Conservation (phyloP, 2,329 filamentous ascomycete genomes). For the Botryosphaeria dothidea region DNA sequence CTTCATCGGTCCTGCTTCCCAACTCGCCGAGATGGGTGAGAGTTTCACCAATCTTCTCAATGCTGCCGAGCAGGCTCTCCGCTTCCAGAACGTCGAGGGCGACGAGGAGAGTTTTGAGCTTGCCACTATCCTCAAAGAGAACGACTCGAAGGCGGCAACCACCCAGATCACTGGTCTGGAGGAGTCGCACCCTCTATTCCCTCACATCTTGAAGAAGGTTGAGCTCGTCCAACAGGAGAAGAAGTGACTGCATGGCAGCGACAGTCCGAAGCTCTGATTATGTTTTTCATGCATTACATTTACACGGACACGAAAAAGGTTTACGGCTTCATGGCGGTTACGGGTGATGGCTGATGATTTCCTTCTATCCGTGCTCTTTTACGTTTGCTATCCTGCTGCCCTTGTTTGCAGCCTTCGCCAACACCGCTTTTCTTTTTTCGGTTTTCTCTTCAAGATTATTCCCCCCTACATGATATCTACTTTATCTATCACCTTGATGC, state of each 20-base stretch:
- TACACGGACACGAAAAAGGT: slow-evolving; percentile 6
- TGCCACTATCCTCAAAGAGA: slow-evolving; percentile 78
- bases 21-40: slow-evolving; percentile 80
- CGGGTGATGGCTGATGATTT: not conserved
- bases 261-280: not conserved
- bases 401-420: not conserved
- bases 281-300: not conserved
- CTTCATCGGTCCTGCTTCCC: slow-evolving; percentile 87
- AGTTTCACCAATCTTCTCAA: slow-evolving; percentile 73
- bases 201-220: slow-evolving; percentile 74
- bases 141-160: slow-evolving; percentile 73
- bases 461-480: not conserved
- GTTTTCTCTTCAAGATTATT: slow-evolving; percentile 13
- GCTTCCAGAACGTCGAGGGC: slow-evolving; percentile 90
- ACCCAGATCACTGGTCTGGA: slow-evolving; percentile 80
- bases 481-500: slow-evolving; percentile 12
- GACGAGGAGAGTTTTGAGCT: slow-evolving; percentile 89
- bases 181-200: slow-evolving; percentile 73
- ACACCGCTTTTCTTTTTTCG: slow-evolving; percentile 2
- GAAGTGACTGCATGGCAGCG: slow-evolving; percentile 10
- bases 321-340: slow-evolving; percentile 5
- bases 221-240: slow-evolving; percentile 68
- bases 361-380: not conserved
- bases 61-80: slow-evolving; percentile 87
- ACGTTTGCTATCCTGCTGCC: not conserved